Conservation (phyloP, 2,329 filamentous ascomycete genomes). For the Clonostachys rosea region DNA sequence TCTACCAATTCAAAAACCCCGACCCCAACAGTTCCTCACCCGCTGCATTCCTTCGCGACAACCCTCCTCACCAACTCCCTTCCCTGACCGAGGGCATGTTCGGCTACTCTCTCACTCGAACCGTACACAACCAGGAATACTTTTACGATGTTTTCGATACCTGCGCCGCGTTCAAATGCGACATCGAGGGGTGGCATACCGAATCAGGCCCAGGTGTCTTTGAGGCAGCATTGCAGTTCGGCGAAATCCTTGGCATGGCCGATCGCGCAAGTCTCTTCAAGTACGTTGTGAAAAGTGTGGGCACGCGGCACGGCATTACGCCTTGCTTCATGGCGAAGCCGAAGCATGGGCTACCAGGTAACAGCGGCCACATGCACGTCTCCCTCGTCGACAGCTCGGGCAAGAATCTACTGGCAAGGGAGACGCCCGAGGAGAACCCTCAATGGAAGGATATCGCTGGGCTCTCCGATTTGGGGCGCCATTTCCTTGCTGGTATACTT, state of each 20-base stretch:
- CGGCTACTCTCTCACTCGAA: constrained; percentile 83
- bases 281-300: constrained; percentile 86
- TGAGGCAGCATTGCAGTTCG: constrained; percentile 90
- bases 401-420: constrained; percentile 79
- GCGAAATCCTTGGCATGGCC: constrained; percentile 83
- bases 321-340: constrained; percentile 99
- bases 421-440: constrained; percentile 65
- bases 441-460: constrained; percentile 71
- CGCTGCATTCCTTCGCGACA: constrained; percentile 67
- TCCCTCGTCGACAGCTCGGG: constrained; percentile 78
- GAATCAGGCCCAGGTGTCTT: constrained; percentile 93
- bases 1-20: constrained; percentile 83
- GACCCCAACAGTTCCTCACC: constrained; percentile 54
- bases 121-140: constrained; percentile 87
- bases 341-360: constrained; percentile 82
- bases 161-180: constrained; percentile 71
- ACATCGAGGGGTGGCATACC: constrained; percentile 93
- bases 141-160: constrained; percentile 84
- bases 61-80: constrained; percentile 69
- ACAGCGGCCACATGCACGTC: constrained; percentile 93
- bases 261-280: constrained; percentile 93
- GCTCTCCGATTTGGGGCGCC: constrained; percentile 82
- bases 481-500: constrained; percentile 89
- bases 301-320: constrained; percentile 82
- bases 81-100: constrained; percentile 92